Conservation (phyloP, 768 basidiomycete species). For the Amanita exitialis region DNA sequence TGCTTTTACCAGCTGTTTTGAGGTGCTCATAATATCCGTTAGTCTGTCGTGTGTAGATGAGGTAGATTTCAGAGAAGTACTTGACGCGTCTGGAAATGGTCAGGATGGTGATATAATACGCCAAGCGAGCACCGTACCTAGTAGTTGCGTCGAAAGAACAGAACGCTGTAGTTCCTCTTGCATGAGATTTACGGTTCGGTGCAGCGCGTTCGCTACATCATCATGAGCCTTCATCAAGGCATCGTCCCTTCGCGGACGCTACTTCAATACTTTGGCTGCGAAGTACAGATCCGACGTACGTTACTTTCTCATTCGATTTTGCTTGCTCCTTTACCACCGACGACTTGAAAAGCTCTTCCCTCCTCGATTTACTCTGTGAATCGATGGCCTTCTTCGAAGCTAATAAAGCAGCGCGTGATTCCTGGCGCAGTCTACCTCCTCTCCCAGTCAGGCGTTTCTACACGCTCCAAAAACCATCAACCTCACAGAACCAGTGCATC, state of each 20-base stretch:
- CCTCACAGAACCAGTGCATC: conserved; percentile 39
- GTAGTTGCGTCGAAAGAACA: conserved; percentile 75
- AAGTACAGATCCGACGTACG: conserved; percentile 31
- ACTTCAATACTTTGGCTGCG: not conserved
- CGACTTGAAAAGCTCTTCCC: conserved; percentile 61
- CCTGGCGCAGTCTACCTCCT: conserved; percentile 41
- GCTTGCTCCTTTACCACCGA: conserved; percentile 39
- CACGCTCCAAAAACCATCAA: not conserved
- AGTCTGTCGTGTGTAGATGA: conserved; percentile 72
- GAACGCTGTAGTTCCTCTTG: conserved; percentile 88
- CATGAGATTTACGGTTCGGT: conserved; percentile 79
- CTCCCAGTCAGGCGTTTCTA: not conserved
- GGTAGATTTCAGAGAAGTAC: conserved; percentile 63
- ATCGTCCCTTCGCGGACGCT: conserved; percentile 48
- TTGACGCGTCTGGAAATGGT: conserved; percentile 57
- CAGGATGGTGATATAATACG: not conserved
- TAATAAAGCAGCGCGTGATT: conserved; percentile 59
- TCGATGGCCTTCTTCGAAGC: conserved; percentile 70
- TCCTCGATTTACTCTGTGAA: conserved; percentile 40
- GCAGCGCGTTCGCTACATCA: conserved; percentile 80
- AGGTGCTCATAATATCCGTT: conserved; percentile 59
- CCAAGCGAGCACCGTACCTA: conserved; percentile 36
- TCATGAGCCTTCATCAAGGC: conserved; percentile 81
- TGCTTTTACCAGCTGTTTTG: conserved; percentile 76
- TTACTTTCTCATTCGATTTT: conserved; percentile 44